These are phyloP conservation scores for Venturia nashicola DNA, from an alignment of 2,329 filamentous ascomycete species.

Conservation along the genomic window DNA sequence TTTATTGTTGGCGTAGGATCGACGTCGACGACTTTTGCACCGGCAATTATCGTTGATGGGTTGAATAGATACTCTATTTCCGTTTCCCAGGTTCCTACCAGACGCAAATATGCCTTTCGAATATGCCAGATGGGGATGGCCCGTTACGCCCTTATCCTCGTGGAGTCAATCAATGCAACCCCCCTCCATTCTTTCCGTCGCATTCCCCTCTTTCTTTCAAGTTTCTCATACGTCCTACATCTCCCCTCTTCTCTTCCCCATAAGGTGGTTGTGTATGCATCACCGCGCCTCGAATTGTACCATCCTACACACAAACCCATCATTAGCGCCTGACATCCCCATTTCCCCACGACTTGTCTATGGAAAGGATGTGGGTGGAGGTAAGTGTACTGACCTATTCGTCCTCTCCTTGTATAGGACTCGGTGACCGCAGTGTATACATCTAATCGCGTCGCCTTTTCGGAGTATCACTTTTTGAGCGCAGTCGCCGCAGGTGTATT, in stretches of 20 bases:
- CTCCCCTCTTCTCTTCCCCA: not conserved
- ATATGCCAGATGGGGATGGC: no score
- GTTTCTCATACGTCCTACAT: not conserved
- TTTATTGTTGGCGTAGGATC: no score
- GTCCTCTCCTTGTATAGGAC: constrained; percentile 97
- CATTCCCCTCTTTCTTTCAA: not conserved
- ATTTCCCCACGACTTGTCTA: not conserved
- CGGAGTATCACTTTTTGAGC: constrained; percentile 63
- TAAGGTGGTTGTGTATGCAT: not conserved
- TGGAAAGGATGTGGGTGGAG: not conserved
- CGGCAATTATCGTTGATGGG: no score
- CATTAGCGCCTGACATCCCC: constrained; percentile 7
- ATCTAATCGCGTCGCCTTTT: constrained; percentile 69
- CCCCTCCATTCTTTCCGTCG: no score
- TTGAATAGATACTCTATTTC: no score
- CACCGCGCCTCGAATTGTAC: constrained; percentile 94
- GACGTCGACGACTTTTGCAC: no score
- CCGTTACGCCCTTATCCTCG: not conserved
- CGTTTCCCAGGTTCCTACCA: no score
- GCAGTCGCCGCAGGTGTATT: constrained; percentile 66
- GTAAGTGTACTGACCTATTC: constrained; percentile 58
- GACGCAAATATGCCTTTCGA: not conserved
- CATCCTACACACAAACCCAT: constrained; percentile 46
- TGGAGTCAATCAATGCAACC: no score
- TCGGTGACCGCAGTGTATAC: constrained; percentile 86